Evolutionary conservation across 129 eudicot genomes (phyloP), one percentile per base, ranked within the genome.

Genomic region (Tagetes erecta): DNA sequence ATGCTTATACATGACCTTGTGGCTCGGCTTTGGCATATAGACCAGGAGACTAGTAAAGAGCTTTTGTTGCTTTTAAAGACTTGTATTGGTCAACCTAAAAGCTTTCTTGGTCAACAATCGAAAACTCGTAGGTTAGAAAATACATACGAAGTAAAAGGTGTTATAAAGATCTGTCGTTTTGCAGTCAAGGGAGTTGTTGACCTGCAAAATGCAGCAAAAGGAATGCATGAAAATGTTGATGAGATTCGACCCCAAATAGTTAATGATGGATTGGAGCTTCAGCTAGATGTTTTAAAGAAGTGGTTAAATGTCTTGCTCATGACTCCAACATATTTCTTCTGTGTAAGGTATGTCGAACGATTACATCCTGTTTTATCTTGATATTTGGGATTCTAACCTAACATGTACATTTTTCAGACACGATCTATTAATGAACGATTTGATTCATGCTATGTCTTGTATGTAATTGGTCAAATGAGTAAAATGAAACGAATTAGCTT

Each of bases 291-390:
- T 13, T 40, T 81, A 69, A 83, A 64, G 67, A 80, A 73, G 31
- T 86, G 87, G 91, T 82, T 90, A 68, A 76, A 60, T 56, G 75
- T 85, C 52, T 91, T 91, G n/a, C 83, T 83, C n/a, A 73, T 76
- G 78, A 76, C 70, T 67, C 99, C 99, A 53, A 57, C 2, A 20
- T 67, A 80, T 72, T 94, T 91, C 76, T 94, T 94, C 58, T 47
- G 73, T 64, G 74, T 83, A 65, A 86, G 95, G 96, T 92, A 81
- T 77, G 75, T 49, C 62, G 7, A 71, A 60, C 39, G 56, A 53
- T 39, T 41, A 53, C 53, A 45, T 74, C 53, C 9, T 14, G 27
- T 51, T 73, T n/a, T 12, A 40, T 53, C 34, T 75, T 52, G 11
- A 58, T 75, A 64, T 41, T 38, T 58, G 6, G 68, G 65, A 68